Conservation (phyloP, 2,329 filamentous ascomycete species). For the Penicillium sp. region DNA sequence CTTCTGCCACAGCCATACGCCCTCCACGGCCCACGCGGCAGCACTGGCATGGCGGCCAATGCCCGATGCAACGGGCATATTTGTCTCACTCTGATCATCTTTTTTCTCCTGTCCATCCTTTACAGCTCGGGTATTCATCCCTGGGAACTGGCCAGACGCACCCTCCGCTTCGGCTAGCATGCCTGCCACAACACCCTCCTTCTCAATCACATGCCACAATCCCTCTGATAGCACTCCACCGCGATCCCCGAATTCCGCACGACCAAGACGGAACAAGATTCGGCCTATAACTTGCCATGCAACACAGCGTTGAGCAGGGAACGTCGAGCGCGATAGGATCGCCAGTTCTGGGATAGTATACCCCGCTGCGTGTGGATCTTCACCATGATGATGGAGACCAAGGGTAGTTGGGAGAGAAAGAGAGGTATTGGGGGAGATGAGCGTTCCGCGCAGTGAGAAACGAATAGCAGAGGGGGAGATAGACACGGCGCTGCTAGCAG, state of each 20-base stretch:
- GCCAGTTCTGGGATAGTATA: constrained; percentile 90
- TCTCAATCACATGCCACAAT: constrained; percentile 77
- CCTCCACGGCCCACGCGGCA: constrained; percentile 81
- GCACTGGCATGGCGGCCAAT: constrained; percentile 70
- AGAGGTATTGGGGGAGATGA: constrained; percentile 75
- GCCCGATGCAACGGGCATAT: constrained; percentile 22
- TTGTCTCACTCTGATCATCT: not conserved
- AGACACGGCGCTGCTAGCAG: constrained; percentile 68
- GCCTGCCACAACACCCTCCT: constrained; percentile 73
- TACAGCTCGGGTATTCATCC: constrained; percentile 2
- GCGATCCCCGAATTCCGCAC: constrained; percentile 66
- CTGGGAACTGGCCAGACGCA: constrained; percentile 48
- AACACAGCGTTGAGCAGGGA: constrained; percentile 84
- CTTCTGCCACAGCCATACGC: constrained; percentile 82
- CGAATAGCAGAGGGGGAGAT: constrained; percentile 68
- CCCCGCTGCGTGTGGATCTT: constrained; percentile 88
- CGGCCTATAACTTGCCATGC: constrained; percentile 89
- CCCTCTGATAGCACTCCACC: constrained; percentile 68
- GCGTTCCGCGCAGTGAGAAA: constrained; percentile 80
- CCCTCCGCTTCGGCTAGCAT: constrained; percentile 72
- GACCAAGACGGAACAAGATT: constrained; percentile 78
- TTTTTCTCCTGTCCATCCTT: not conserved
- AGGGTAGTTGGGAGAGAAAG: constrained; percentile 72
- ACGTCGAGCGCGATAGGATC: constrained; percentile 74
- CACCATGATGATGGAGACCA: constrained; percentile 90